Conservation (phyloP, 2,329 filamentous ascomycete genomes). For the Neofusicoccum ribis region DNA sequence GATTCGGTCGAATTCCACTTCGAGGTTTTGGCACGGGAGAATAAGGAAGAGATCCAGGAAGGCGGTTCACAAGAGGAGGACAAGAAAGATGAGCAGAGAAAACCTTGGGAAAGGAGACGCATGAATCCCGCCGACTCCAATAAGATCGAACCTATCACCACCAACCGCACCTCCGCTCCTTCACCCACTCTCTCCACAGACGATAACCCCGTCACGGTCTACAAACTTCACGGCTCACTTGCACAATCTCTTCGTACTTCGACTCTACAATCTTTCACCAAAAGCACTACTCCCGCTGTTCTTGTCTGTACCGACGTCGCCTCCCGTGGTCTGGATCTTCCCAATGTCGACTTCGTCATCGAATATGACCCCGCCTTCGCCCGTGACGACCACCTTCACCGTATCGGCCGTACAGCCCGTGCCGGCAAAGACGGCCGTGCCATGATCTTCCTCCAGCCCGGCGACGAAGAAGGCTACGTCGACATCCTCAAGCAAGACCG, state of each 20-base stretch:
- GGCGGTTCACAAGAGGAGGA: slow-evolving; percentile 17
- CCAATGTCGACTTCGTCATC: slow-evolving; percentile 89
- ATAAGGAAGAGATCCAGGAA: not conserved
- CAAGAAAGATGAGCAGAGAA: slow-evolving; percentile 27
- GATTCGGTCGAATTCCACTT: slow-evolving; percentile 98
- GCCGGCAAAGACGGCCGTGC: slow-evolving; percentile 86
- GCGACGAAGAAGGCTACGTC: slow-evolving; percentile 89
- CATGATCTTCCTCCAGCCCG: slow-evolving; percentile 85
- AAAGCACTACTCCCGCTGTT: slow-evolving; percentile 72
- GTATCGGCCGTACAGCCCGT: slow-evolving; percentile 91
- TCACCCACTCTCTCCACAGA: slow-evolving; percentile 62
- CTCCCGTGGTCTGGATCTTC: slow-evolving; percentile 91
- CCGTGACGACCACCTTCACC: slow-evolving; percentile 89
- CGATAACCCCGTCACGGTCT: slow-evolving; percentile 75
- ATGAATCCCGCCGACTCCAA: slow-evolving; percentile 8
- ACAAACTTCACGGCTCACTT: slow-evolving; percentile 89
- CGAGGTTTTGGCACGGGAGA: slow-evolving; percentile 64
- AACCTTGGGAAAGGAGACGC: slow-evolving; percentile 4
- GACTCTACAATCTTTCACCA: slow-evolving; percentile 78
- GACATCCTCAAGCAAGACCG: slow-evolving; percentile 59
- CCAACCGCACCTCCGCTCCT: slow-evolving; percentile 66
- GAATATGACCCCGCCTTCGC: slow-evolving; percentile 97
- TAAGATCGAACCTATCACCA: slow-evolving; percentile 28
- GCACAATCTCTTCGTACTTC: slow-evolving; percentile 83
- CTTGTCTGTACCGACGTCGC: slow-evolving; percentile 95